These are phyloP conservation scores for Pleurotus salmoneostramineus DNA, from an alignment of 768 basidiomycete genomes.

Conservation along the genomic window DNA sequence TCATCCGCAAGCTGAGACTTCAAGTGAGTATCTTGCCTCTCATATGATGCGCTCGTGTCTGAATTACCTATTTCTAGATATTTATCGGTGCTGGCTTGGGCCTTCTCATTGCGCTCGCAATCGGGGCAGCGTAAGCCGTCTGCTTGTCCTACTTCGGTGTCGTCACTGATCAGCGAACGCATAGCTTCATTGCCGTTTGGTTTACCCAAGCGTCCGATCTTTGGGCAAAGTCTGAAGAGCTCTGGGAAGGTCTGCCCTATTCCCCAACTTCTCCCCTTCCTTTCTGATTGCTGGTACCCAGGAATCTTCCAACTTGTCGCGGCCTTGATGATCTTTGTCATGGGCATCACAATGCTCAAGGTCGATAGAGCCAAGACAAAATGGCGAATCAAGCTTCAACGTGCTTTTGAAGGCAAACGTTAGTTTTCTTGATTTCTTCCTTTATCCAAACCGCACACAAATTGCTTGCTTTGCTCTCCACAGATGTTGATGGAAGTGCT, in stretches of 20 bases:
- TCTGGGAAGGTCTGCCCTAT: slow-evolving; percentile 82
- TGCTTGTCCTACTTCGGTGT: background rate
- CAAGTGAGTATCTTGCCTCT: slow-evolving; percentile 37
- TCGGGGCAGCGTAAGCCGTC: slow-evolving; percentile 68
- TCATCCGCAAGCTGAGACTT: slow-evolving; percentile 66
- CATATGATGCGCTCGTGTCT: background rate
- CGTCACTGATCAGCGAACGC: background rate
- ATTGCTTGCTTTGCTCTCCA: background rate
- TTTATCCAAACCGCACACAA: too few species aligned
- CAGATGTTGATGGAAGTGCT: slow-evolving; percentile 44
- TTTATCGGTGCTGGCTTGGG: slow-evolving; percentile 73
- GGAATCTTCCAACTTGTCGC: slow-evolving; percentile 72
- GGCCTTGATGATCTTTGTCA: slow-evolving; percentile 80
- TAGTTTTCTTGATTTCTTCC: slow-evolving; percentile 18
- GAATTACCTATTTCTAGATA: slow-evolving; percentile 40
- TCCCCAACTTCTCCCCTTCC: background rate
- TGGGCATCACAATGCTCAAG: slow-evolving; percentile 94
- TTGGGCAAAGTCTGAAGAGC: slow-evolving; percentile 78
- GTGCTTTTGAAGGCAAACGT: slow-evolving; percentile 67
- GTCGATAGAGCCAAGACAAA: slow-evolving; percentile 93
- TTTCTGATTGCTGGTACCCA: slow-evolving; percentile 17
- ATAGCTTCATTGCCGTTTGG: slow-evolving; percentile 85
- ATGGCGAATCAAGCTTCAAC: slow-evolving; percentile 87
- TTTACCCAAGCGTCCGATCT: slow-evolving; percentile 87
- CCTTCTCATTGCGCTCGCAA: slow-evolving; percentile 71